phyloP scores from a whole-genome alignment of 306 rosid species.

The Fagus sylvatica region DNA sequence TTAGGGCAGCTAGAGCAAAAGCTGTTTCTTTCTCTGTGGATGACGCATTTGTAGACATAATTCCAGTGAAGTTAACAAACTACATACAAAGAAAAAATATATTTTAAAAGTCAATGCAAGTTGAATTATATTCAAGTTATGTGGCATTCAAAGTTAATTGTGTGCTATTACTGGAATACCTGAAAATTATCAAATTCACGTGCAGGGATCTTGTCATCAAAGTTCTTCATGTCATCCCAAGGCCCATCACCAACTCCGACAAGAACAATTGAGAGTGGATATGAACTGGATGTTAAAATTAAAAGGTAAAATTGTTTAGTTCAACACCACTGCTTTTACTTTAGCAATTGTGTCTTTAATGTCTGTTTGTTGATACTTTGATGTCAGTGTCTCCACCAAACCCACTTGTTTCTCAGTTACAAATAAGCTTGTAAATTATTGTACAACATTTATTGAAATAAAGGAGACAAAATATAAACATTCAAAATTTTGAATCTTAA shows the following conservation, averaged over 20 bases:
- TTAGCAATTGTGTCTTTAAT: not conserved
- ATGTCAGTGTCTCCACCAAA: not conserved
- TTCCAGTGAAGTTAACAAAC: conserved; percentile 83
- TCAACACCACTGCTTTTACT: not conserved
- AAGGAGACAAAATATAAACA: not conserved
- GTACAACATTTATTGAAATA: not conserved
- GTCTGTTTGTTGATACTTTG: not conserved
- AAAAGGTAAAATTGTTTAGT: conserved; percentile 14
- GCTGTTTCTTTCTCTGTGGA: conserved; percentile 67
- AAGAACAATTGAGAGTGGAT: conserved; percentile 81
- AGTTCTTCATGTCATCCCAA: conserved; percentile 93
- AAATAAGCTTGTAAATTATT: not conserved
- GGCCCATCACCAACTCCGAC: conserved; percentile 96
- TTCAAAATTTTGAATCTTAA: not conserved
- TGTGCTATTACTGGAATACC: conserved; percentile 34
- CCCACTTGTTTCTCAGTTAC: not conserved
- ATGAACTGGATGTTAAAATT: conserved; percentile 43
- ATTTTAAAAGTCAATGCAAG: conserved; percentile 1
- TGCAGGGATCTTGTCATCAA: conserved; percentile 77
- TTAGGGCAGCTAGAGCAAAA: conserved; percentile 89
- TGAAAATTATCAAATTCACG: conserved; percentile 83
- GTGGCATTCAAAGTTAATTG: conserved; percentile 6
- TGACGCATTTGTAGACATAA: conserved; percentile 45
- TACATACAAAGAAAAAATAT: conserved; percentile 23
- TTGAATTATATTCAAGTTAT: not conserved